phyloP scores from a whole-genome alignment of 805 yeast genomes.

The Ogataea corticis region DNA sequence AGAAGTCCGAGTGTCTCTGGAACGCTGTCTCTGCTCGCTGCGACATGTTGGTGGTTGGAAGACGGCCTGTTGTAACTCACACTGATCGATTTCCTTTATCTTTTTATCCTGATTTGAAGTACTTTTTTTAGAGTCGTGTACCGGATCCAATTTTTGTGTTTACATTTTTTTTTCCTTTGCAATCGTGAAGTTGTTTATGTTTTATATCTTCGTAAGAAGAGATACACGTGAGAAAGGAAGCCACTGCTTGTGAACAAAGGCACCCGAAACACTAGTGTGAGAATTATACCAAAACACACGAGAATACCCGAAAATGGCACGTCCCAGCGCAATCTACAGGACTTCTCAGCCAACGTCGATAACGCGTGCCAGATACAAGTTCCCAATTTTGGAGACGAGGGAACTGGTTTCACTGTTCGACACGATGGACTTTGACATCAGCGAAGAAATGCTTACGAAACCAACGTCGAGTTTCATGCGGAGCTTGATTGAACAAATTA shows the following conservation, averaged over 20 bases:
- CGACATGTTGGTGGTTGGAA: too few relatives aligned
- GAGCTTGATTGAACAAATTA: slow-evolving; percentile 35
- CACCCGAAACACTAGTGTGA: not conserved
- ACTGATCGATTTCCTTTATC: not conserved
- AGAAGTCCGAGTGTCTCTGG: slow-evolving; percentile 37
- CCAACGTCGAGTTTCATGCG: slow-evolving; percentile 36
- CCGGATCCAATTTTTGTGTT: not conserved
- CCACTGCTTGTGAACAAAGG: not conserved
- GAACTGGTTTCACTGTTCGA: slow-evolving; percentile 31
- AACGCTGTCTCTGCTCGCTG: not conserved
- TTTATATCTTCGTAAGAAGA: not conserved
- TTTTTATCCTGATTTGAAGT: not conserved
- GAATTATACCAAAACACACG: not conserved
- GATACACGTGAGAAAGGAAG: not conserved
- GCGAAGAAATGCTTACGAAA: slow-evolving; percentile 30
- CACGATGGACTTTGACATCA: slow-evolving; percentile 31
- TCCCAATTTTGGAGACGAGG: slow-evolving; percentile 33
- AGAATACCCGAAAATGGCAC: slow-evolving; percentile 29
- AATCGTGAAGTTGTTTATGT: slow-evolving; percentile 1
- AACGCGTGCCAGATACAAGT: slow-evolving; percentile 31
- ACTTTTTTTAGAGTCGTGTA: not conserved
- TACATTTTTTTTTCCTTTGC: slow-evolving; percentile 1
- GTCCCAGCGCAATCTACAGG: slow-evolving; percentile 38
- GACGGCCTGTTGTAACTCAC: too few relatives aligned
- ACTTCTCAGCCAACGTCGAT: slow-evolving; percentile 27